Conservation (phyloP, 2,329 filamentous ascomycete species). For the Proliferodiscus dingleyae region DNA sequence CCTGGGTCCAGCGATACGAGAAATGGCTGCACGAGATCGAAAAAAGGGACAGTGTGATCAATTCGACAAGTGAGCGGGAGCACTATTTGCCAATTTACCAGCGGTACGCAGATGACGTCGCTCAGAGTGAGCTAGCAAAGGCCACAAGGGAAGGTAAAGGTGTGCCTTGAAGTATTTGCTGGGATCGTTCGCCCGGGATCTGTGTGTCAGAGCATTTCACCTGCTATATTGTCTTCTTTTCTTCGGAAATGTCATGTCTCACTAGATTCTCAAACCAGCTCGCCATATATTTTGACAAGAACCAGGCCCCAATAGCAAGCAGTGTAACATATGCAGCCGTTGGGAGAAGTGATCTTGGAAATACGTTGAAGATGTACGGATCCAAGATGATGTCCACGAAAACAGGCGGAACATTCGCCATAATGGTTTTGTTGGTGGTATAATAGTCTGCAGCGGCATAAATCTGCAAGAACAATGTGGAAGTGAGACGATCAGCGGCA, state of each 20-base stretch:
- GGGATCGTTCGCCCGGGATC: not conserved
- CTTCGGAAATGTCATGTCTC: not conserved
- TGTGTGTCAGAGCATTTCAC: not conserved
- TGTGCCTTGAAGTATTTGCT: conserved; percentile 46
- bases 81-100: conserved; percentile 65
- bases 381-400: conserved; percentile 80
- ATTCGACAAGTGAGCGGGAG: conserved; percentile 64
- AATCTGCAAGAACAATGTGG: conserved; percentile 53
- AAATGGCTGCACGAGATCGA: conserved; percentile 58
- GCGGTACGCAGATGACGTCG: conserved; percentile 61
- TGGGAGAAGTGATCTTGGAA: conserved; percentile 72
- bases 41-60: conserved; percentile 55
- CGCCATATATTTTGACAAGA: conserved; percentile 25
- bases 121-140: conserved; percentile 56
- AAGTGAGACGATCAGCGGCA: conserved; percentile 15
- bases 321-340: conserved; percentile 63
- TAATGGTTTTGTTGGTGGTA: conserved; percentile 66
- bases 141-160: conserved; percentile 57
- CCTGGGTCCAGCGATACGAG: conserved; percentile 59
- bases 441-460: conserved; percentile 80
- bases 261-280: conserved; percentile 18
- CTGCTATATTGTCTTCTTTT: conserved; percentile 18
- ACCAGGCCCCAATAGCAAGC: conserved; percentile 45
- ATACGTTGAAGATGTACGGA: conserved; percentile 72
- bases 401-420: conserved; percentile 69